phyloP scores from a whole-genome alignment of 1,284 basidiomycete genomes.

The Pyrrhoderma noxium region DNA sequence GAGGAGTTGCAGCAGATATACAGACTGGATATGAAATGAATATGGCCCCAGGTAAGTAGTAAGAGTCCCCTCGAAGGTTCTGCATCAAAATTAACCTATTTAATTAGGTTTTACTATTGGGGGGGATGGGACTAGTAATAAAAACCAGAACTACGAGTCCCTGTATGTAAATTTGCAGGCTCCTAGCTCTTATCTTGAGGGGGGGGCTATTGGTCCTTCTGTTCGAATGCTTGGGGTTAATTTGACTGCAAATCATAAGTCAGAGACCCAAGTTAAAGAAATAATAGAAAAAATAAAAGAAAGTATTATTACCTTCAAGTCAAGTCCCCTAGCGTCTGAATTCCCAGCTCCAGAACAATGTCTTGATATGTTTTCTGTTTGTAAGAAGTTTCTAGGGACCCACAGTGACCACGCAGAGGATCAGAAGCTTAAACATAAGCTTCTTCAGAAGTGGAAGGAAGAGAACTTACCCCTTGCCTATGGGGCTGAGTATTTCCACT shows the following conservation, averaged over 20 bases:
- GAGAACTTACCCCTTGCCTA: neutral
- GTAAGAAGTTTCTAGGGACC: neutral
- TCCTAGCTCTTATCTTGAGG: neutral
- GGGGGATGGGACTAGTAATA: slow-evolving; percentile 17
- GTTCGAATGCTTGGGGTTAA: slow-evolving; percentile 6
- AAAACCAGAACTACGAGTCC: slow-evolving; percentile 11
- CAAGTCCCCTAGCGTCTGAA: neutral
- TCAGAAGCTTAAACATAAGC: slow-evolving; percentile 4
- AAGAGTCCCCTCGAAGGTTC: neutral
- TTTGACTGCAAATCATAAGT: slow-evolving; percentile 3
- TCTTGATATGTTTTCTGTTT: neutral
- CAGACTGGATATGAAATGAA: slow-evolving; percentile 4
- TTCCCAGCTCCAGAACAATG: neutral
- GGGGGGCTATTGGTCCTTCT: neutral
- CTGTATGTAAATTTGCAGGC: slow-evolving; percentile 1
- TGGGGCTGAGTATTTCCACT: neutral
- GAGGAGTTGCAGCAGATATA: neutral
- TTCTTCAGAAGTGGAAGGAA: neutral
- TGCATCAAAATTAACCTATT: neutral
- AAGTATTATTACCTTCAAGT: neutral
- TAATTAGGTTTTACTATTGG: slow-evolving; percentile 15
- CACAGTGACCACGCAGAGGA: slow-evolving; percentile 13
- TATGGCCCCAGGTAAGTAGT: neutral
- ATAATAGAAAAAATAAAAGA: neutral
- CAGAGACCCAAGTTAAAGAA: slow-evolving; percentile 8